Evolutionary conservation across 2,329 filamentous ascomycete genomes (phyloP).

Genomic region (Sporothrix protearum): DNA sequence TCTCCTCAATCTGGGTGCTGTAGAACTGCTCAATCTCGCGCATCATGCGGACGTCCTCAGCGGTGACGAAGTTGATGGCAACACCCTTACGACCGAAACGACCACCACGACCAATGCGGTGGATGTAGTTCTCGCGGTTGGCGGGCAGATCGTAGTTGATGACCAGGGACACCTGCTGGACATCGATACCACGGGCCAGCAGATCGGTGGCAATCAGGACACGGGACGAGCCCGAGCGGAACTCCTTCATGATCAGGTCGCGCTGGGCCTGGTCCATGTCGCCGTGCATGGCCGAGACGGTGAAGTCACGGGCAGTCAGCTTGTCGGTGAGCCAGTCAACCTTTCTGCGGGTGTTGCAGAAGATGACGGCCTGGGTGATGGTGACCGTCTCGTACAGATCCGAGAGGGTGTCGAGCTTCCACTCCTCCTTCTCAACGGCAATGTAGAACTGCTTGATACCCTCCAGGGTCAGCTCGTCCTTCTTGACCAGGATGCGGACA

Average conservation of each 20-base stretch:
- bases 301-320: constrained; percentile 97
- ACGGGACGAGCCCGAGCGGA: constrained; percentile 97
- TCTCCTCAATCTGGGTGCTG: constrained; percentile 99
- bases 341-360: constrained; percentile 99
- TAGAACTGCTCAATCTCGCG: constrained; percentile 99
- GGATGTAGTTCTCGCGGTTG: constrained; percentile 99
- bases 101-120: constrained; percentile 98
- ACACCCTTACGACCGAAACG: constrained; percentile 99
- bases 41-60: constrained; percentile 99
- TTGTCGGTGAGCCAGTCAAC: constrained; percentile 99
- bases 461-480: constrained; percentile 98
- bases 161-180: constrained; percentile 98
- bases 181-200: constrained; percentile 98
- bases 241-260: constrained; percentile 99
- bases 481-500: constrained; percentile 98
- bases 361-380: constrained; percentile 99
- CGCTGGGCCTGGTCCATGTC: constrained; percentile 98
- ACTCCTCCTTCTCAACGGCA: constrained; percentile 99
- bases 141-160: constrained; percentile 99
- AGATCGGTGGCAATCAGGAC: constrained; percentile 98
- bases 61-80: constrained; percentile 99
- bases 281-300: constrained; percentile 99
- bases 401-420: constrained; percentile 98
- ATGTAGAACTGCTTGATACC: constrained; percentile 99
- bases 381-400: constrained; percentile 99